Evolutionary conservation across 257 asterid genomes (phyloP).

Genomic region (Handroanthus guayacan): DNA sequence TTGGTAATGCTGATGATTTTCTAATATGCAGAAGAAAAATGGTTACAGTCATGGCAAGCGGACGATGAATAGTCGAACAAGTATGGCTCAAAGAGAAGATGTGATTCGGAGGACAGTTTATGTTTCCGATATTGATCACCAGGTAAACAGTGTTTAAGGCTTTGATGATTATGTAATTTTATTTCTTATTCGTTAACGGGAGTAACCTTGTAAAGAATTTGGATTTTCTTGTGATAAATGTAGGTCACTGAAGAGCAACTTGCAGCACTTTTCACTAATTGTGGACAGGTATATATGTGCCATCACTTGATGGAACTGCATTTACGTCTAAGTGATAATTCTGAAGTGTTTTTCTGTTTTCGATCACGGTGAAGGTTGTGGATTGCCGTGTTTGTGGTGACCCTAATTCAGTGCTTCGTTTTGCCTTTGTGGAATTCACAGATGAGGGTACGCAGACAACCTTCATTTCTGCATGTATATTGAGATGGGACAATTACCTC

Average conservation of each 20-base stretch:
- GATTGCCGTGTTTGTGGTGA: conserved; percentile 88
- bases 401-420: conserved; percentile 80
- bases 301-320: neutral
- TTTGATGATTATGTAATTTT: conserved; percentile 1
- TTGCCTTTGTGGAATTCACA: conserved; percentile 74
- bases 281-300: conserved; percentile 63
- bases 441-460: conserved; percentile 60
- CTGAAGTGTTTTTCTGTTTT: neutral
- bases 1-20: conserved; percentile 33
- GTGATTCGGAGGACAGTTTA: conserved; percentile 80
- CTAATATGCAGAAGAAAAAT: conserved; percentile 59
- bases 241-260: conserved; percentile 85
- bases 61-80: conserved; percentile 63
- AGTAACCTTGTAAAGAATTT: neutral
- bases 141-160: conserved; percentile 46
- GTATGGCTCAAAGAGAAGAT: conserved; percentile 77
- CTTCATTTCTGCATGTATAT: conserved; percentile 10
- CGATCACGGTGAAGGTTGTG: conserved; percentile 60
- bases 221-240: conserved; percentile 31
- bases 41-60: conserved; percentile 57
- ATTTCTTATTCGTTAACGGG: neutral
- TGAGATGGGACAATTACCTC: too few relatives aligned
- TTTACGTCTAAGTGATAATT: conserved; percentile 6
- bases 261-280: conserved; percentile 64
- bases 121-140: conserved; percentile 85